Evolutionary conservation across 345 rosid genomes (phyloP).

Genomic region (Lepidium didymum): DNA sequence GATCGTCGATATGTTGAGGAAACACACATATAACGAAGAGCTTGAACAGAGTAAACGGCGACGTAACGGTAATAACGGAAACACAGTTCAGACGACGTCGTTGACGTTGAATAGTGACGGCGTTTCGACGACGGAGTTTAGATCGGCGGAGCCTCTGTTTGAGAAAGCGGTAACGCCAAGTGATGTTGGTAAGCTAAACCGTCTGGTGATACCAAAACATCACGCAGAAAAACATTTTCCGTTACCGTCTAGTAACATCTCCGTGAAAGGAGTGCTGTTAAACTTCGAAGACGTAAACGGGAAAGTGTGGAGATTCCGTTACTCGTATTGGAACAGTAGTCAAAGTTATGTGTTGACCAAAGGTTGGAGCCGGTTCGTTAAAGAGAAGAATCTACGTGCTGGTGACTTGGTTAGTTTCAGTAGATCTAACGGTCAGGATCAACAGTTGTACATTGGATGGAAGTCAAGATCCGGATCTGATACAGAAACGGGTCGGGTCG

Average conservation of each 20-base stretch:
- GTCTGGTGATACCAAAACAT: constrained; percentile 91
- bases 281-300: constrained; percentile 75
- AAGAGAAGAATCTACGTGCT: constrained; percentile 79
- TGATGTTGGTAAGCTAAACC: constrained; percentile 95
- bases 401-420: constrained; percentile 83
- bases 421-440: constrained; percentile 70
- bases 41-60: constrained; percentile 60
- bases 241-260: constrained; percentile 37
- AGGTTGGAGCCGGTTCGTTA: constrained; percentile 96
- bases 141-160: constrained; percentile 64
- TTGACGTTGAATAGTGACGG: constrained; percentile 3
- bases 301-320: constrained; percentile 92
- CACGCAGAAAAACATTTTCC: constrained; percentile 91
- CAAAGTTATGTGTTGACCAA: constrained; percentile 92
- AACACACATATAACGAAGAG: constrained; percentile 79
- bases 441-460: constrained; percentile 67
- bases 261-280: constrained; percentile 58
- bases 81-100: constrained; percentile 23
- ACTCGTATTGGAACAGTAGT: constrained; percentile 98
- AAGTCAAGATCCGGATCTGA: constrained; percentile 33
- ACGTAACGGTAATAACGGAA: constrained; percentile 23
- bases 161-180: constrained; percentile 94
- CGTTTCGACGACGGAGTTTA: constrained; percentile 8
- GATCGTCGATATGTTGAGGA: constrained; percentile 90
- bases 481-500: constrained; percentile 39